Percentiles rank a stretch among this genome's conserved stretches.
Evolutionary conservation across 768 basidiomycete species (phyloP).

Genomic region (Fomitopsis pulvina): DNA sequence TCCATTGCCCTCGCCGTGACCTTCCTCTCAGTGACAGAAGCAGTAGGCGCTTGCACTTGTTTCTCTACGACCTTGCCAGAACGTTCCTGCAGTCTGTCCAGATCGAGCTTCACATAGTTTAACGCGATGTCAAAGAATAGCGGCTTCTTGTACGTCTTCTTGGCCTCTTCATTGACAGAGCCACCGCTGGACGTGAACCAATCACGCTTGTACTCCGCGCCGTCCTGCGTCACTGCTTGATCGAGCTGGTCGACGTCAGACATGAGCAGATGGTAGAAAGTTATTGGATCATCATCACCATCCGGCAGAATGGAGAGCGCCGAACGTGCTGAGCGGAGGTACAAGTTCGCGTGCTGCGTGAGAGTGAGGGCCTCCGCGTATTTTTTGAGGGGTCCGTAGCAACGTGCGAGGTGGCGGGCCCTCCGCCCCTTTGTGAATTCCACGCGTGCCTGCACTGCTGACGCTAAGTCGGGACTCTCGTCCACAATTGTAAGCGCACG

Average conservation of each 20-base stretch:
- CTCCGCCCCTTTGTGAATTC: constrained; percentile 72
- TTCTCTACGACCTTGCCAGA: constrained; percentile 51
- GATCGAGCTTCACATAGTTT: constrained; percentile 85
- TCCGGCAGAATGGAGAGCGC: constrained; percentile 30
- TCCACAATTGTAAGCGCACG: constrained; percentile 78
- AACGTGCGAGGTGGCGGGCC: constrained; percentile 69
- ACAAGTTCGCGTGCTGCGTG: constrained; percentile 62
- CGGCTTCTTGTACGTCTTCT: constrained; percentile 66
- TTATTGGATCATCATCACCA: constrained; percentile 37
- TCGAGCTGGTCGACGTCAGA: constrained; percentile 49
- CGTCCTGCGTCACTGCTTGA: constrained; percentile 37
- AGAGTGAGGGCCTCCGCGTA: constrained; percentile 70
- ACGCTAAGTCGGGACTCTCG: constrained; percentile 76
- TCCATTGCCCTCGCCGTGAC: constrained; percentile 46
- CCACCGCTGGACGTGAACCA: constrained; percentile 83
- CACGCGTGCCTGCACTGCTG: constrained; percentile 70
- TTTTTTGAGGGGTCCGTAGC: constrained; percentile 63
- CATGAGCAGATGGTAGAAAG: constrained; percentile 50
- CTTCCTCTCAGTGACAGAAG: constrained; percentile 37
- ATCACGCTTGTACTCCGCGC: constrained; percentile 52
- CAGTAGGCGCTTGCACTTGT: constrained; percentile 6
- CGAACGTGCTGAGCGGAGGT: constrained; percentile 66
- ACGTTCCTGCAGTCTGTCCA: constrained; percentile 65
- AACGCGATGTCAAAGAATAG: constrained; percentile 92
- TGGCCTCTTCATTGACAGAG: constrained; percentile 27